Evolutionary conservation across 2,329 filamentous ascomycete species (phyloP), one percentile per base, ranked within the genome.

Genomic region (Beauveria varroae): DNA sequence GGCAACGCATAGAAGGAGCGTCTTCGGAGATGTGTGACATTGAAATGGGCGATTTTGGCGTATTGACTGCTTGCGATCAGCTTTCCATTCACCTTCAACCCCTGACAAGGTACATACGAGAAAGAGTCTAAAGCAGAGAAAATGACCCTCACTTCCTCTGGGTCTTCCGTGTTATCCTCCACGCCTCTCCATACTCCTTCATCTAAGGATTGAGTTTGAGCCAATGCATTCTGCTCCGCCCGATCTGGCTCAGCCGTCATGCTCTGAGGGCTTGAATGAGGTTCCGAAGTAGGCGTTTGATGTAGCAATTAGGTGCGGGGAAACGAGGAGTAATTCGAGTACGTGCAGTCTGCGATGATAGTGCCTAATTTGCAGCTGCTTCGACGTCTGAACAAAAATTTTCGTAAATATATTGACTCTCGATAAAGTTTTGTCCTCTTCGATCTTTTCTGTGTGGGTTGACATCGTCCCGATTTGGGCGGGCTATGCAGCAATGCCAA

Each of bases 1-100:
- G 93, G 91, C 6, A 99, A 81, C 9, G 92, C 90, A 73, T 98
- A 99, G 75, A 99, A 97, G 16, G 91, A 89, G 73, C 95, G 92
- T 30, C 96, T 87, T 24, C 95, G 88, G 20, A 93, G 82, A 73
- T 98, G 93, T 5, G 93, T 98, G 65, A 90, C 88, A 74, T 96
- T 96, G 76, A 89, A 89, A 73, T 98, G 93, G 5, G 93, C 89
- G 26, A 86, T 84, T 68, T 87, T 89, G 65, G 90, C 87, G 73
- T 97, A 97, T 75, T 93, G 90, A 60, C 91, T 96, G 67, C 58
- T 41, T 44, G n/a, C 18, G 12, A 44, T 53, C 54, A 46, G 10
- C 30, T 3, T 24, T 12, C 20, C 26, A 28, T 47, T 16, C 34
- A n/a, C 18, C 5, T 47, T 20, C 28, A 12, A 41, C 3, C n/a